phyloP scores from a whole-genome alignment of 345 rosid species.

The Eucalyptus sp. region DNA sequence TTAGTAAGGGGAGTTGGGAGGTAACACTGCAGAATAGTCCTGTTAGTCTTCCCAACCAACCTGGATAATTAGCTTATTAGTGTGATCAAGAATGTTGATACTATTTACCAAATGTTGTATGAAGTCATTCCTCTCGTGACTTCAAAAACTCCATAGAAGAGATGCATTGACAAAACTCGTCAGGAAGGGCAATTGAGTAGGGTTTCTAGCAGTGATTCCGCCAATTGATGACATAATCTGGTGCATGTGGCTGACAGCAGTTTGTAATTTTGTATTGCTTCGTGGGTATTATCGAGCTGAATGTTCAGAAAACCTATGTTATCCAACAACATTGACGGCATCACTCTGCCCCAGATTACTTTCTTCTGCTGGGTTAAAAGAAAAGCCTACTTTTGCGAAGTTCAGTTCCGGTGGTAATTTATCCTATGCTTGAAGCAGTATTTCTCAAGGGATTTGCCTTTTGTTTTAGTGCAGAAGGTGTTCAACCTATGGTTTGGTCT shows the following conservation, averaged over 20 bases:
- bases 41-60: not conserved
- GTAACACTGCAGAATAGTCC: not conserved
- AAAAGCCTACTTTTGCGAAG: not conserved
- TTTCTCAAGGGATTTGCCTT: not conserved
- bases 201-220: not conserved
- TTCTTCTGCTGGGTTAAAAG: not conserved
- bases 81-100: not conserved
- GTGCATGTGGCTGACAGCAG: not conserved
- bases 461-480: slow-evolving; percentile 25
- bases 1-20: not conserved
- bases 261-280: not conserved
- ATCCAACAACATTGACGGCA: not conserved
- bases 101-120: not conserved
- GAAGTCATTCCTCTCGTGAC: not conserved
- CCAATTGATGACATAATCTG: not conserved
- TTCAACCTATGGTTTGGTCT: slow-evolving; percentile 46
- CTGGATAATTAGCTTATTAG: not conserved
- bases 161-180: not conserved
- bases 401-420: not conserved
- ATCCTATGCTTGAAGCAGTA: not conserved
- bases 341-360: not conserved
- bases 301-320: not conserved
- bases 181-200: not conserved
- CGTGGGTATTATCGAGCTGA: not conserved
- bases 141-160: not conserved